phyloP scores from a whole-genome alignment of 2,329 filamentous ascomycete species.

The Nemania diffusa region DNA sequence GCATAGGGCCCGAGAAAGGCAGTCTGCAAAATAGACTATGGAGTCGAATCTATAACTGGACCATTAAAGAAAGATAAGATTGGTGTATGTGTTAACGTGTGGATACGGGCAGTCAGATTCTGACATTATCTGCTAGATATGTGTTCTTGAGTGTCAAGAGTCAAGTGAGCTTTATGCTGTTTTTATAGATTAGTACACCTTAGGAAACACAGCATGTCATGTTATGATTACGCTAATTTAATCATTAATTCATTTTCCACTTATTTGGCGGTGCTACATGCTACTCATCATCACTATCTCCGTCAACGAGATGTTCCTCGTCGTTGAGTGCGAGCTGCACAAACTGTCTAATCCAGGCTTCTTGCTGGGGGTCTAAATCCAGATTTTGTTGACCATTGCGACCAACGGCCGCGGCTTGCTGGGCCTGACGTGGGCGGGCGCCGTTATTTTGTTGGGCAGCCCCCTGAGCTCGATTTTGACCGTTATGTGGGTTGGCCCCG shows the following conservation, averaged over 20 bases:
- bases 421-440: conserved; percentile 18
- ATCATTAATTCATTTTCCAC: conserved; percentile 30
- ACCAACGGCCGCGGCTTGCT: conserved; percentile 38
- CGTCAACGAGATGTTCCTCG: conserved; percentile 59
- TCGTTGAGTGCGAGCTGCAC: conserved; percentile 65
- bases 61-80: background rate
- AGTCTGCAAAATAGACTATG: background rate
- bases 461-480: conserved; percentile 45
- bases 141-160: background rate
- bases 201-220: conserved; percentile 5
- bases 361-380: conserved; percentile 57
- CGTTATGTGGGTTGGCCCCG: conserved; percentile 43
- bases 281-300: conserved; percentile 55
- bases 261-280: background rate
- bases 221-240: background rate
- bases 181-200: background rate
- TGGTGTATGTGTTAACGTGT: background rate
- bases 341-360: conserved; percentile 65
- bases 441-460: conserved; percentile 26
- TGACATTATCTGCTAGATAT: background rate
- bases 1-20: background rate
- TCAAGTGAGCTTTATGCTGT: background rate
- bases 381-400: conserved; percentile 40
- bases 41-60: background rate
- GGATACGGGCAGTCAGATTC: background rate